Percentiles rank a stretch among this genome's conserved stretches.
Conservation (phyloP, 2,329 filamentous ascomycete genomes). For the Phaeosphaeria sp. region DNA sequence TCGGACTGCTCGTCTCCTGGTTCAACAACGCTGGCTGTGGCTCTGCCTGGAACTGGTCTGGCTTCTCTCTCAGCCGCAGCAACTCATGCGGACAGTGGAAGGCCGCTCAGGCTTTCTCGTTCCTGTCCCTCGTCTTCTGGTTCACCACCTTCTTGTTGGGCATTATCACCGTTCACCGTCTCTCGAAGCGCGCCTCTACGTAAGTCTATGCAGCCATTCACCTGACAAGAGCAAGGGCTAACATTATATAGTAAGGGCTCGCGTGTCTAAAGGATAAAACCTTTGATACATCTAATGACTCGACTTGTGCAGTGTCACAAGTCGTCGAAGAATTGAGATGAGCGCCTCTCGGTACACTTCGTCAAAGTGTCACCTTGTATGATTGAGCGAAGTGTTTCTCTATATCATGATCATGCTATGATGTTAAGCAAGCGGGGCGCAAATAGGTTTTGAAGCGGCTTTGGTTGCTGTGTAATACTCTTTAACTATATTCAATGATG, state of each 20-base stretch:
- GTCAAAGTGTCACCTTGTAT: not conserved
- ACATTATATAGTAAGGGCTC: not conserved
- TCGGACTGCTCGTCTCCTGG: slow-evolving; percentile 50
- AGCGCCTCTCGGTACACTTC: not conserved
- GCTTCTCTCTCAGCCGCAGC: slow-evolving; percentile 51
- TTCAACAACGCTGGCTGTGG: slow-evolving; percentile 35
- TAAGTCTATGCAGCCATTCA: not conserved
- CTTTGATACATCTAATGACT: not conserved
- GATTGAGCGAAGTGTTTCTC: not conserved
- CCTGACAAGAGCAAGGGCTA: not conserved
- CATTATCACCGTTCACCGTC: slow-evolving; percentile 26
- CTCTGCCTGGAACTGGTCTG: slow-evolving; percentile 59
- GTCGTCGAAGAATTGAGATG: not conserved
- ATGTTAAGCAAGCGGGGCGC: not conserved
- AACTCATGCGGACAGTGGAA: slow-evolving; percentile 72
- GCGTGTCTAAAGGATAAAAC: not conserved
- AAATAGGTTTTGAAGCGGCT: not conserved
- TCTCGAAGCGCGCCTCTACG: slow-evolving; percentile 2
- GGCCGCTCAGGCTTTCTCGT: slow-evolving; percentile 73
- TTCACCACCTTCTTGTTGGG: slow-evolving; percentile 59
- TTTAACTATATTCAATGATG: not conserved
- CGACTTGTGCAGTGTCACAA: not conserved
- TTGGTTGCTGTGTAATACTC: not conserved
- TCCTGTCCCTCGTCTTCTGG: slow-evolving; percentile 75
- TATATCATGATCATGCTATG: not conserved